Conservation (phyloP, 1,139 yeast species). For the Kazachstania sp. region DNA sequence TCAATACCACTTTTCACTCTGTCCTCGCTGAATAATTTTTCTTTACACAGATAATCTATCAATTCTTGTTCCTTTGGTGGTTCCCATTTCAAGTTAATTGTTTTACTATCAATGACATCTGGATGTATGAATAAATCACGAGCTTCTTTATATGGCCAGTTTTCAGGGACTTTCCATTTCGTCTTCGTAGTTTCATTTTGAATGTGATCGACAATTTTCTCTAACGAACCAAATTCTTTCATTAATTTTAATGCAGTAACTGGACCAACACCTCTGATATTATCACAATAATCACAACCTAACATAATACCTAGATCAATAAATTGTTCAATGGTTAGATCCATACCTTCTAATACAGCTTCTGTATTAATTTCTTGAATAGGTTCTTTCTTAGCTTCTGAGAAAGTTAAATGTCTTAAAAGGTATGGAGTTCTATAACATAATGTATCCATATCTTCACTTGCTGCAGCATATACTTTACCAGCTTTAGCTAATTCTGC, state of each 20-base stretch:
- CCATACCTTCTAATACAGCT: slow-evolving; percentile 68
- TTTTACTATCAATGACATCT: slow-evolving; percentile 57
- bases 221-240: slow-evolving; percentile 75
- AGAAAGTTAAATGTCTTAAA: slow-evolving; percentile 81
- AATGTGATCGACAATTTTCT: slow-evolving; percentile 61
- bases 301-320: slow-evolving; percentile 85
- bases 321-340: slow-evolving; percentile 61
- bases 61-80: slow-evolving; percentile 35
- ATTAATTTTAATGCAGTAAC: slow-evolving; percentile 85
- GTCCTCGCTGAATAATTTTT: slow-evolving; percentile 79
- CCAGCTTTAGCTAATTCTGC: slow-evolving; percentile 86
- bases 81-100: slow-evolving; percentile 59
- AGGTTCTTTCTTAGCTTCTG: slow-evolving; percentile 90
- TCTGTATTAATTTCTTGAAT: slow-evolving; percentile 72
- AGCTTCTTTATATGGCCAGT: slow-evolving; percentile 91
- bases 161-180: slow-evolving; percentile 80
- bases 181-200: slow-evolving; percentile 47
- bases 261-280: slow-evolving; percentile 92
- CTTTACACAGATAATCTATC: slow-evolving; percentile 32
- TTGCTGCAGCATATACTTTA: slow-evolving; percentile 92
- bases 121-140: slow-evolving; percentile 75
- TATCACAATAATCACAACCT: slow-evolving; percentile 96
- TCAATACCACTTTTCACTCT: slow-evolving; percentile 83
- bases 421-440: slow-evolving; percentile 82
- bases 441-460: slow-evolving; percentile 97